phyloP scores from a whole-genome alignment of 768 basidiomycete genomes.

The Strobilomyces dryophilus region DNA sequence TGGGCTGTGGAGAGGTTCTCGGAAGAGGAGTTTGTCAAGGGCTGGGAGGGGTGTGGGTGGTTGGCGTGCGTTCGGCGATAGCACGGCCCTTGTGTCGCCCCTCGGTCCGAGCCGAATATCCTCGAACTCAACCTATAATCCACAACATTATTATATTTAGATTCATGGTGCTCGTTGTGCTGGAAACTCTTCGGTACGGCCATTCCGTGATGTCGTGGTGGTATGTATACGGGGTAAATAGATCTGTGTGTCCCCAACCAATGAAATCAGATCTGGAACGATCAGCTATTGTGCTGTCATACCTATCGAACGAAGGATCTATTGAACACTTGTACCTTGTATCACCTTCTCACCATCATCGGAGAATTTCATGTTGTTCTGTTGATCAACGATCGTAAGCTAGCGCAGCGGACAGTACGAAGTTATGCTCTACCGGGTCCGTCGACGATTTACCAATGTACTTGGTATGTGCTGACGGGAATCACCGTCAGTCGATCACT shows the following conservation, averaged over 20 bases:
- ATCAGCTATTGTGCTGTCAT: background rate
- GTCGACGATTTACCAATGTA: slow-evolving; percentile 68
- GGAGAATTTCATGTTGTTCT: slow-evolving; percentile 78
- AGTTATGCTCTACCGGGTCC: slow-evolving; percentile 32
- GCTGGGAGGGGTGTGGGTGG: slow-evolving; percentile 71
- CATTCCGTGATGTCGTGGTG: background rate
- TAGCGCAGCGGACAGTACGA: background rate
- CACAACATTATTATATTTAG: too few species aligned
- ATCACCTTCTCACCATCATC: slow-evolving; percentile 70
- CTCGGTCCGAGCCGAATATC: background rate
- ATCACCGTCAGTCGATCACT: background rate
- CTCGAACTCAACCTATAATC: background rate
- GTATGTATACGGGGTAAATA: background rate
- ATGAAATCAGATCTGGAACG: background rate
- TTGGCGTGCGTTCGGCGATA: slow-evolving; percentile 23
- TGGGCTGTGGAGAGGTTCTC: slow-evolving; percentile 76
- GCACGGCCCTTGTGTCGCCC: background rate
- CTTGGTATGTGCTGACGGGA: slow-evolving; percentile 70
- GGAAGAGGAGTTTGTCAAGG: slow-evolving; percentile 69
- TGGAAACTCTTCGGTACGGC: background rate
- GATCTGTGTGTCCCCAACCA: background rate
- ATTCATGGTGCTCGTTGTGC: background rate
- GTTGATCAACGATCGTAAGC: background rate
- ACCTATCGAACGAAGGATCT: background rate
- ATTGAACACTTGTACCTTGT: slow-evolving; percentile 41